Conservation (phyloP, 1,139 yeast species). For the Pichia cactophila region DNA sequence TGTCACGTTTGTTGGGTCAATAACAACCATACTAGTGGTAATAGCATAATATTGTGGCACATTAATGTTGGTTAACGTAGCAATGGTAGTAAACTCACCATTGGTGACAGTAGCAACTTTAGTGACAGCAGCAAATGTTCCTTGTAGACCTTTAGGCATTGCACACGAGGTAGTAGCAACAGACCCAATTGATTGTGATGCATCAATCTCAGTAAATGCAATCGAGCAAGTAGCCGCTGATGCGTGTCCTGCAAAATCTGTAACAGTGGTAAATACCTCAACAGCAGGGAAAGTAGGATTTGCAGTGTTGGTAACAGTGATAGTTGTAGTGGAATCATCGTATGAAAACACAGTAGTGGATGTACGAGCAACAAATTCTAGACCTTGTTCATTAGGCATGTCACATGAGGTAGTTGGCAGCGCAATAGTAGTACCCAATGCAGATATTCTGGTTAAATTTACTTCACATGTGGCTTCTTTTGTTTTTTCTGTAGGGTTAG, state of each 20-base stretch:
- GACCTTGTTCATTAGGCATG: too few species aligned
- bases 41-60: neutral
- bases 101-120: neutral
- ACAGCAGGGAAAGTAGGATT: neutral
- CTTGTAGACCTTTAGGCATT: neutral
- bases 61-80: neutral
- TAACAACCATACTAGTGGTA: neutral
- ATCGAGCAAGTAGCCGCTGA: neutral
- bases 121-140: neutral
- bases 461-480: too few species aligned
- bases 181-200: neutral
- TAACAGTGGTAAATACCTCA: neutral
- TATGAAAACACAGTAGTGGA: too few species aligned
- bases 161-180: constrained; percentile 7
- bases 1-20: neutral
- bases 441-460: too few species aligned
- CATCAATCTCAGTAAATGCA: constrained; percentile 4
- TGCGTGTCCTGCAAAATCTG: neutral
- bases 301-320: neutral
- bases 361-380: too few species aligned
- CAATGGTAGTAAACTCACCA: too few species aligned
- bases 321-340: too few species aligned
- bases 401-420: too few species aligned
- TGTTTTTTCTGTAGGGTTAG: too few species aligned
- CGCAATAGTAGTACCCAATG: too few species aligned